These are phyloP conservation scores for Phanerochaete carnosa DNA, from an alignment of 768 basidiomycete genomes.

Conservation along the genomic window DNA sequence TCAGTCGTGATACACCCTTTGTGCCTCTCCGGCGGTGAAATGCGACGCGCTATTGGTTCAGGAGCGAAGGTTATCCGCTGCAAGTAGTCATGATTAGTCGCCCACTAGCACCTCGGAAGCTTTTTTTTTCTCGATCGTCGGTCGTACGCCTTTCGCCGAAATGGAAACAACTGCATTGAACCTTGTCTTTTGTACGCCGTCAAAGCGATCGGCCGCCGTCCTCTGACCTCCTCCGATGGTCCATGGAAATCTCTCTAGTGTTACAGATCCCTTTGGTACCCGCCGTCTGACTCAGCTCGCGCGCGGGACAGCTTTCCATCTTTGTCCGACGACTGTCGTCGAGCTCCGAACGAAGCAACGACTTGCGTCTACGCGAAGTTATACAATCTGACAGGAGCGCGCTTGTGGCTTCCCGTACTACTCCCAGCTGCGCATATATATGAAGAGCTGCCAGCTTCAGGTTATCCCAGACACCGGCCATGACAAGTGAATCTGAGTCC, in stretches of 20 bases:
- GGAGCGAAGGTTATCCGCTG: background rate
- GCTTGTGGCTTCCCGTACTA: background rate
- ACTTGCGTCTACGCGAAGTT: background rate
- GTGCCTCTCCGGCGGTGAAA: background rate
- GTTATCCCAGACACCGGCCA: background rate
- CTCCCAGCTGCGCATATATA: background rate
- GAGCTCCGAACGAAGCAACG: background rate
- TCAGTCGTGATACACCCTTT: background rate
- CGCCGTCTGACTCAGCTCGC: background rate
- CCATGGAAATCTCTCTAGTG: background rate
- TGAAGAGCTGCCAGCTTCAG: background rate
- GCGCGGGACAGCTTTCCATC: background rate
- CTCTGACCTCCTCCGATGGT: background rate
- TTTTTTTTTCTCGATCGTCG: background rate
- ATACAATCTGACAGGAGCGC: background rate
- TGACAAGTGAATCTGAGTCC: background rate
- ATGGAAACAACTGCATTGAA: background rate
- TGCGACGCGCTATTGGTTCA: background rate
- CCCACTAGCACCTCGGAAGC: background rate
- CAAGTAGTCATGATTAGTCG: background rate
- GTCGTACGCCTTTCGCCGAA: background rate
- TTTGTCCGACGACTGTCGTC: background rate
- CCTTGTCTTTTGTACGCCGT: background rate
- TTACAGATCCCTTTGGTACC: background rate
- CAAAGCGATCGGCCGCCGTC: background rate